Evolutionary conservation across 441 rosid species (phyloP), one percentile per base, ranked within the genome.

Genomic region (Mallotus japonicus): DNA sequence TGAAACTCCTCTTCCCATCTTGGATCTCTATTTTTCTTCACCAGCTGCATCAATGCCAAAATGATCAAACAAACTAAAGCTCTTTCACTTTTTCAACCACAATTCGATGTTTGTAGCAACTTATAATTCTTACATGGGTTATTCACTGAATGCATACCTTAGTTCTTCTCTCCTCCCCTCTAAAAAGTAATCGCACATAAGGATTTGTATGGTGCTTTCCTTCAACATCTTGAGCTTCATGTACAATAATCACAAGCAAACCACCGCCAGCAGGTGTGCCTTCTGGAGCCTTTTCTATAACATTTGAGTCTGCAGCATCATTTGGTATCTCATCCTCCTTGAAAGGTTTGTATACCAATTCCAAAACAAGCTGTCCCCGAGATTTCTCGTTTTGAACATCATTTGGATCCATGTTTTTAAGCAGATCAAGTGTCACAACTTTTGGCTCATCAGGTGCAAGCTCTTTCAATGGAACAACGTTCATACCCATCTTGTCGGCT

Each of bases 141-240:
- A 40, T 53, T 24, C 24, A 24, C 44, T 44, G 6, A 44, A 60
- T 82, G 85, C 92, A 71, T 85, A 87, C 97, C 97, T 93, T 95
- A 20, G 98, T 93, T 84, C 83, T 91, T 76, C 75, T 88, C 79
- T 95, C 97, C 83, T 90, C 93, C 32, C 98, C 98, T 76, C 82
- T 83, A 82, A 92, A 95, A 62, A 88, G 85, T 68, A 92, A 15
- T 75, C 91, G 84, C 3, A 62, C 97, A 42, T 83, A 87, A 15
- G 99, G 98, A 78, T 95, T 95, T n/a, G 91, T 91, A 75, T 95
- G 99, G 83, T 95, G 89, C 84, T 92, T 95, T 62, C 99, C 99
- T 85, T 95, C 99, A 77, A 92, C 87, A 72, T 90, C 96, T 77
- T 91, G 89, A 56, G 97, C 99, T 74, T 94, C 96, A 65, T 90